A percentile compares a stretch with the other conserved stretches of the same genome.
Conservation (phyloP, 495 filamentous ascomycete species). For the Parachaetomium inaequale region DNA sequence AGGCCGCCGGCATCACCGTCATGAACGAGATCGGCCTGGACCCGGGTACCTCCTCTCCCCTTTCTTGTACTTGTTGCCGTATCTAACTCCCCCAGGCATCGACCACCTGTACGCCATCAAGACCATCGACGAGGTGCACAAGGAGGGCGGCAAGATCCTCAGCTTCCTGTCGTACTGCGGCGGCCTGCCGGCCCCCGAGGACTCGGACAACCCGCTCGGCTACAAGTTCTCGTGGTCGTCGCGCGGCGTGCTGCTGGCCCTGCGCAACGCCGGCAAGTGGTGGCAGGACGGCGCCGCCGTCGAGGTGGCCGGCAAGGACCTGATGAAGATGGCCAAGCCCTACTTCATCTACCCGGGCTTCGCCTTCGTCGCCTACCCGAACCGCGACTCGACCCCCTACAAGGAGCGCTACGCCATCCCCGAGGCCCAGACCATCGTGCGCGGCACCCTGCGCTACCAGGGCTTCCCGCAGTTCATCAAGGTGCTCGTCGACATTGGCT, state of each 20-base stretch:
- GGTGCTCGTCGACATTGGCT: constrained; percentile 81
- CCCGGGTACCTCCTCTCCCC: constrained; percentile 65
- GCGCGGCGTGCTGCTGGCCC: constrained; percentile 81
- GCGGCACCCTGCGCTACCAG: constrained; percentile 74
- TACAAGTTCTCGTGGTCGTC: constrained; percentile 91
- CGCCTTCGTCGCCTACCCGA: constrained; percentile 89
- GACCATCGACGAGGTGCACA: constrained; percentile 80
- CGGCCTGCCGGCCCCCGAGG: constrained; percentile 64
- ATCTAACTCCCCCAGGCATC: constrained; percentile 34
- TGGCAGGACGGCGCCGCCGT: constrained; percentile 74
- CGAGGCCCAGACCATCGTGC: constrained; percentile 69
- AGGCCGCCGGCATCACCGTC: constrained; percentile 92
- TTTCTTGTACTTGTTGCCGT: neutral
- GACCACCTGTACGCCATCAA: constrained; percentile 87
- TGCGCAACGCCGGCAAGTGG: constrained; percentile 80
- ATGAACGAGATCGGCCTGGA: constrained; percentile 93
- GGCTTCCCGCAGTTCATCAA: constrained; percentile 88
- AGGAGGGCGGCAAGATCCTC: constrained; percentile 78
- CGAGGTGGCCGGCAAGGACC: constrained; percentile 54
- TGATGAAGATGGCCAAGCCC: constrained; percentile 86
- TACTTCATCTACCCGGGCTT: constrained; percentile 88
- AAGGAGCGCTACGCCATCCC: constrained; percentile 87
- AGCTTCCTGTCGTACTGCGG: constrained; percentile 87
- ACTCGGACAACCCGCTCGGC: constrained; percentile 84
- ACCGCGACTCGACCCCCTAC: constrained; percentile 84